Base-by-base conservation (phyloP, 495 filamentous ascomycete genomes). In the Darksidea phi region DNA sequence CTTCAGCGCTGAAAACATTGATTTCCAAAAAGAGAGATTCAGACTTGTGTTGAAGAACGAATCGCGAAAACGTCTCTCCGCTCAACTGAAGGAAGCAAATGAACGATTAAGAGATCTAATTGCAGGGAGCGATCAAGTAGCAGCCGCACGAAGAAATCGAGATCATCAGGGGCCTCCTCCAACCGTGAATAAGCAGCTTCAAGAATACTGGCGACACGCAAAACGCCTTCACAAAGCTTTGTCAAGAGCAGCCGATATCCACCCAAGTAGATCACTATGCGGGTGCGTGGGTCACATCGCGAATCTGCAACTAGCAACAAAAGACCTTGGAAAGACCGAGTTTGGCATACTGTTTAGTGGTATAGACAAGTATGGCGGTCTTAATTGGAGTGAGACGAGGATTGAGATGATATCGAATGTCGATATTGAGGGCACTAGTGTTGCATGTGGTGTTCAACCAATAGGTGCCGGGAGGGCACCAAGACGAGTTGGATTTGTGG, bases 31-130 rank as follows among this genome's bases (percentile, higher is more conserved):
- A 18, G 68, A 69, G 51, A 59, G 73, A 2, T 62, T 71, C 45
- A 69, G 63, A 28, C 76, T 78, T 43, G 64, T 64, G 17, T 62
- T 76, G 7, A 61, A 65, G 10, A 65, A 67, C 17, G 54, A 67
- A 5, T 59, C 51, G 1, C 72, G 74, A 38, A 52, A 70, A 6
- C 65, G 71, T 6, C 64, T 75, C 2, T 59, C 76, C 18, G 56
- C 45, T 1, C 17, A 65, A 26, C 51, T 65, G 24, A 13, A 59
- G 45, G 49, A 65, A 20, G 48, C 34, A 41, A 65, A 65, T 28
- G 50, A 59, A 10, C 17, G 56, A n/a, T 20, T 65, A 26, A 48
- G 46, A 21, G 55, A 60, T 17, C 51, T 65, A 12, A 49, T 65
- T 15, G 49, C 53, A 36, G 60, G 28, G 26, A 65, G 62, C 43